These are phyloP conservation scores for Magnaporthiopsis incrustans DNA, from an alignment of 2,329 filamentous ascomycete genomes.

Conservation along the genomic window DNA sequence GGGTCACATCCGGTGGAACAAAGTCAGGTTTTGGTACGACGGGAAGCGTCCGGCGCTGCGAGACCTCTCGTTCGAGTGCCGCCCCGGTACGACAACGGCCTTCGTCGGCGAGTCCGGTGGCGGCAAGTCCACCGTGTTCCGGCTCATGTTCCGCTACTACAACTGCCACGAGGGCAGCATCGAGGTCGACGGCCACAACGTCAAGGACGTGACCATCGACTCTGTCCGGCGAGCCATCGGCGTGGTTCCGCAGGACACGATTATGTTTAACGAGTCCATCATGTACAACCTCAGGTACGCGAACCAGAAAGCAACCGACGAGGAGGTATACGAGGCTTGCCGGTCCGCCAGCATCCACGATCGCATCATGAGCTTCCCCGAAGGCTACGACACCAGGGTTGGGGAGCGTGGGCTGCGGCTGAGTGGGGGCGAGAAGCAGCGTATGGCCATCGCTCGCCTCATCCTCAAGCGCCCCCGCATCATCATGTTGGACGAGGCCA, in stretches of 20 bases:
- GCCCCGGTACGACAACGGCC: constrained; percentile 86
- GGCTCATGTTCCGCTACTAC: constrained; percentile 94
- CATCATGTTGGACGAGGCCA: constrained; percentile 64
- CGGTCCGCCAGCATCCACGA: constrained; percentile 47
- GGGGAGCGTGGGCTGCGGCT: constrained; percentile 45
- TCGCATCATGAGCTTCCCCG: constrained; percentile 42
- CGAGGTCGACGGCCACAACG: constrained; percentile 74
- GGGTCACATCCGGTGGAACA: constrained; percentile 78
- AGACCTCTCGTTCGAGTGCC: constrained; percentile 76
- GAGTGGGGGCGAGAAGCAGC: constrained; percentile 53
- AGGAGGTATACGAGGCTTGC: constrained; percentile 42
- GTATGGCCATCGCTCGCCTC: constrained; percentile 54
- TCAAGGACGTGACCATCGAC: constrained; percentile 83
- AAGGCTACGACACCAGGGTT: constrained; percentile 45
- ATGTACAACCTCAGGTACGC: constrained; percentile 49
- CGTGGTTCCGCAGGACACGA: constrained; percentile 93
- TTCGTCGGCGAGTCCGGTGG: constrained; percentile 95
- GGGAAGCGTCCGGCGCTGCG: constrained; percentile 75
- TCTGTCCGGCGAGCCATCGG: constrained; percentile 88
- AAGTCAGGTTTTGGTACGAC: constrained; percentile 89
- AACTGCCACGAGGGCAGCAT: constrained; percentile 75
- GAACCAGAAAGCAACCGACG: constrained; percentile 37
- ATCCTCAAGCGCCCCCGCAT: constrained; percentile 63
- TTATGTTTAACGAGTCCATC: constrained; percentile 48
- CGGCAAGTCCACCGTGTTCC: constrained; percentile 94